phyloP scores from a whole-genome alignment of 2,329 filamentous ascomycete genomes.

The Fusarium subtropicale region DNA sequence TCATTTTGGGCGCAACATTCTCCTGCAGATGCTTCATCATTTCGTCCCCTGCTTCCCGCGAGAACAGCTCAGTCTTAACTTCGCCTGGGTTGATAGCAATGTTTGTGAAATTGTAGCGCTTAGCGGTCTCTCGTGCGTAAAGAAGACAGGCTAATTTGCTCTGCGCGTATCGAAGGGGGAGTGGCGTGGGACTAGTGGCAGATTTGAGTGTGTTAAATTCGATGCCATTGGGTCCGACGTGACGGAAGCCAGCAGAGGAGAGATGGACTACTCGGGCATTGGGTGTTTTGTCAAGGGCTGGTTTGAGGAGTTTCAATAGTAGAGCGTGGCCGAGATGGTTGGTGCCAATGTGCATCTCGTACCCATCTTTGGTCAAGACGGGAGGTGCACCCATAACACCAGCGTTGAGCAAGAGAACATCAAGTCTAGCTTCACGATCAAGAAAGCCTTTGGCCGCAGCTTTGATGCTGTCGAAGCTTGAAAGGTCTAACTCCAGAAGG shows the following conservation, averaged over 20 bases:
- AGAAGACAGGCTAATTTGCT: conserved; percentile 6
- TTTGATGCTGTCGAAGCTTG: conserved; percentile 7
- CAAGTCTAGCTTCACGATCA: background rate
- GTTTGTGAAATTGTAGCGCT: conserved; percentile 1
- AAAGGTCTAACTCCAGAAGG: background rate
- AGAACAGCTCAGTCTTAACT: background rate
- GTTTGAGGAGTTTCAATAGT: background rate
- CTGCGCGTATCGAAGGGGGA: background rate
- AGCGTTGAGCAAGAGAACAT: conserved; percentile 8
- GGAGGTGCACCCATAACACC: conserved; percentile 11
- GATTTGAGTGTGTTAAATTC: conserved; percentile 5
- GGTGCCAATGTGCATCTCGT: conserved; percentile 20
- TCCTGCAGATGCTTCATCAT: conserved; percentile 8
- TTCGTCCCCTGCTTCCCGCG: background rate
- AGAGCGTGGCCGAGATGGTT: conserved; percentile 16
- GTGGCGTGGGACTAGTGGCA: rapidly evolving
- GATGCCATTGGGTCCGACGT: background rate
- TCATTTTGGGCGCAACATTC: background rate
- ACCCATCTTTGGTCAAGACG: background rate
- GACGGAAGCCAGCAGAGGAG: background rate
- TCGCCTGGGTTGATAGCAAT: conserved; percentile 13
- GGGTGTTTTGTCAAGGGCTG: rapidly evolving
- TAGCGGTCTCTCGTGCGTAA: background rate
- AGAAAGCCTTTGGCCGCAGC: background rate
- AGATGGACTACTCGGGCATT: background rate